Base-by-base conservation (phyloP, 1,139 yeast genomes). In the Blastobotrys niveus region DNA sequence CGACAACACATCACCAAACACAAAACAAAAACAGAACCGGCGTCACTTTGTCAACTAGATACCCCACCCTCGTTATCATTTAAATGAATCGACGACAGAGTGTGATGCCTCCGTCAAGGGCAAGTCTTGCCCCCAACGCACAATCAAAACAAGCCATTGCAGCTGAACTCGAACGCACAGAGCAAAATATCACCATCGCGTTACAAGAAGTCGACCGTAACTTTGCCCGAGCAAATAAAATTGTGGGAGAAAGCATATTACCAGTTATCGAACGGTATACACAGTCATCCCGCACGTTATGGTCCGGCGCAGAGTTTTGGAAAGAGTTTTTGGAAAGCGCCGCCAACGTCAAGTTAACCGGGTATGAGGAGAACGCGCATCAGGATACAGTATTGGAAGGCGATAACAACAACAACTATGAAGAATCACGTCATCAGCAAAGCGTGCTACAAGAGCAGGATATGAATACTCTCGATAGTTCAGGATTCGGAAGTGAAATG, bases 181-280 rank as follows among this genome's bases (percentile, higher is more conserved):
- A 88, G 56, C 95, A 85, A 60, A 84, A 80, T 56, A 84, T 87
- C 35, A 86, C 95, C 0, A 66, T 83, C 43, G 78, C 81, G 1
- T 65, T 88, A 42, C 96, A 86, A 61, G 82, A 80, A 48, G 84
- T 88, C 25, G 95, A 88, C 63, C 74, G 79, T 48, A 80, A 82
- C 56, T 72, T 84, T 45, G 74, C 82, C 2, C 68, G 72, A 36
- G 77, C 87, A 14, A 83, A 82, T 57, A 71, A 79, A 31, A 72
- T 80, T 9, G 76, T 84, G 25, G 76, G 76, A 39, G 82, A 80
- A 49, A 68, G 71, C 39, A 70, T 84, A 27, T 66, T 82, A 31
- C 91, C 93, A 1, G 70, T 76, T 3, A 70, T 84, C 26, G 74
- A 76, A 51, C 68, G 70, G 39, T 82, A 81, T 56, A 75, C 80